phyloP scores from a whole-genome alignment of 352 stramenopile genomes.

The Phytophthora constricta region DNA sequence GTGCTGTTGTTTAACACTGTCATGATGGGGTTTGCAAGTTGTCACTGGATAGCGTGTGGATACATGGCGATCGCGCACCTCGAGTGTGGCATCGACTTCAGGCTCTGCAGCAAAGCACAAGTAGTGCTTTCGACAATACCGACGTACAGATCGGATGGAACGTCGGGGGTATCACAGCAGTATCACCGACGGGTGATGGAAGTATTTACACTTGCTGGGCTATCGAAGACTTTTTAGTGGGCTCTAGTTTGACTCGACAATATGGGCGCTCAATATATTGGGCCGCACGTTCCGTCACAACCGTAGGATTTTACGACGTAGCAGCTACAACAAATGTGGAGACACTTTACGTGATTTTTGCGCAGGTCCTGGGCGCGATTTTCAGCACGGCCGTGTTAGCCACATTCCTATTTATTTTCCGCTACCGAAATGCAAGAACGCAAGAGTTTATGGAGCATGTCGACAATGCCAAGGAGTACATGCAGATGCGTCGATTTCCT shows the following conservation, averaged over 20 bases:
- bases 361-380: conserved; percentile 67
- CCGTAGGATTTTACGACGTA: conserved; percentile 69
- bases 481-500: conserved; percentile 69
- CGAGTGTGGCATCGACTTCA: conserved; percentile 70
- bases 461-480: conserved; percentile 78
- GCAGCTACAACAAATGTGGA: conserved; percentile 57
- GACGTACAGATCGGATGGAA: conserved; percentile 12
- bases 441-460: conserved; percentile 76
- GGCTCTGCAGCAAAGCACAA: conserved; percentile 46
- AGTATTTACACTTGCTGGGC: conserved; percentile 65
- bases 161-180: conserved; percentile 20
- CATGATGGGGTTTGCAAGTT: conserved; percentile 47
- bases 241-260: conserved; percentile 47
- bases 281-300: conserved; percentile 61
- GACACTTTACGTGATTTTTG: conserved; percentile 61
- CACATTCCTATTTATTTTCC: conserved; percentile 78
- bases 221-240: conserved; percentile 70
- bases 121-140: conserved; percentile 23
- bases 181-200: conserved; percentile 21
- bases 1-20: conserved; percentile 59
- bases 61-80: conserved; percentile 77
- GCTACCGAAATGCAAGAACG: conserved; percentile 58
- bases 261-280: conserved; percentile 70
- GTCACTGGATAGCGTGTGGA: conserved; percentile 64
- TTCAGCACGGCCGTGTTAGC: conserved; percentile 75